Conservation (phyloP, 148 eudicot genomes). For the Rhododendron griersonianum region DNA sequence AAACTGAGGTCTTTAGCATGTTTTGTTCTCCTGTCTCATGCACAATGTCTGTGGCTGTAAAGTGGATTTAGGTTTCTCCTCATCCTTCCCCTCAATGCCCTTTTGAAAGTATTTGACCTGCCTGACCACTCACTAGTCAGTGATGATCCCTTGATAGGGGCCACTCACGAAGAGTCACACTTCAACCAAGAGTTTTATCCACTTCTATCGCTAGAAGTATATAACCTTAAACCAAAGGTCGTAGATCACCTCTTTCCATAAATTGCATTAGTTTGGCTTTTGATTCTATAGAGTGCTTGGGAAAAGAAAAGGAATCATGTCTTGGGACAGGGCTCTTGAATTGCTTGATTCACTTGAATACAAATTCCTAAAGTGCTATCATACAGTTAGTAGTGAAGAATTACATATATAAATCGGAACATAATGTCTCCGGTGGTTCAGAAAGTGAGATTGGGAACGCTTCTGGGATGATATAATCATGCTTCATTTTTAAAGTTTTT, state of each 20-base stretch:
- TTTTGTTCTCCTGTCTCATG: too few relatives aligned
- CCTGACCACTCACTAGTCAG: neutral
- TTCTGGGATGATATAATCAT: neutral
- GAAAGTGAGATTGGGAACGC: neutral
- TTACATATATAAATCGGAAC: neutral
- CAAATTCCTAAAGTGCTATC: neutral
- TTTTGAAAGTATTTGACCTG: neutral
- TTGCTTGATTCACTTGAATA: neutral
- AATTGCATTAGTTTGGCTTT: neutral
- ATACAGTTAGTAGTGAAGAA: neutral
- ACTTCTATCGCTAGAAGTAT: too few relatives aligned
- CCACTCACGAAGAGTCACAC: neutral
- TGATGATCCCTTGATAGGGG: neutral
- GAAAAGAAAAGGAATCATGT: neutral
- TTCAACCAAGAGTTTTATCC: too few relatives aligned
- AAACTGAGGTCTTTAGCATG: too few relatives aligned
- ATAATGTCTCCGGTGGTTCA: neutral
- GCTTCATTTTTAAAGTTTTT: neutral
- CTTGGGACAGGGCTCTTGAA: neutral
- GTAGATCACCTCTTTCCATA: neutral
- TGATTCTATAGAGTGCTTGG: neutral
- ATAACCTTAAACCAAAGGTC: neutral
- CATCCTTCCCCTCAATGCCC: neutral
- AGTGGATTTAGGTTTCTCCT: neutral
- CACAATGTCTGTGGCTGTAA: neutral